phyloP scores from a whole-genome alignment of 768 basidiomycete genomes.

The Psilocybe cubensis region DNA sequence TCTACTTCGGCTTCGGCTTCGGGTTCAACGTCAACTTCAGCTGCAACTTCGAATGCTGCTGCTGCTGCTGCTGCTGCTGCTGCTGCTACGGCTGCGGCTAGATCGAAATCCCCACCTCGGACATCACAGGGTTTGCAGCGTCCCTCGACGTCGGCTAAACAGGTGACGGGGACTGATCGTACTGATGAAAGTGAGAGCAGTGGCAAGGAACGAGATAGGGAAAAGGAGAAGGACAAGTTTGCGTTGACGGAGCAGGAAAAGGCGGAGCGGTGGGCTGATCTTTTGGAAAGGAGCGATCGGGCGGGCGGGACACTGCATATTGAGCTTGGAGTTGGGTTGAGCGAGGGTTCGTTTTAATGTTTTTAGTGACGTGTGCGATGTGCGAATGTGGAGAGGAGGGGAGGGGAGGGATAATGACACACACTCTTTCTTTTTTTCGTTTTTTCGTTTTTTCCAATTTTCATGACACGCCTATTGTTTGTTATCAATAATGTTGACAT shows the following conservation, averaged over 20 bases:
- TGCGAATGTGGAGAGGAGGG: too few relatives aligned
- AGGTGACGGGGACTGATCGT: too few relatives aligned
- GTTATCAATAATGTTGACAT: too few relatives aligned
- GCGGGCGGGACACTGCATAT: constrained; percentile 80
- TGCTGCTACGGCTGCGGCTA: background rate
- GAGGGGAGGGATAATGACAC: too few relatives aligned
- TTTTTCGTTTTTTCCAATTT: too few relatives aligned
- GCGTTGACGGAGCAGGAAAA: constrained; percentile 71
- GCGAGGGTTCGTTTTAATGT: too few relatives aligned
- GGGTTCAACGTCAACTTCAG: constrained; percentile 9
- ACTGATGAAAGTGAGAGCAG: too few relatives aligned
- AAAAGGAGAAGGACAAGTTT: constrained; percentile 21
- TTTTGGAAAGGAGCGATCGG: constrained; percentile 64
- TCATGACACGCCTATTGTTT: too few relatives aligned
- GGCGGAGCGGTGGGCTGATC: constrained; percentile 68
- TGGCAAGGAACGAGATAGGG: too few relatives aligned
- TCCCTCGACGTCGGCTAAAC: background rate
- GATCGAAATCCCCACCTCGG: background rate
- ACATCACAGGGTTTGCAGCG: too few relatives aligned
- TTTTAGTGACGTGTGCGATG: too few relatives aligned
- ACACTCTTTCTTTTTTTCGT: too few relatives aligned
- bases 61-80: background rate
- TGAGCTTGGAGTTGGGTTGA: constrained; percentile 16
- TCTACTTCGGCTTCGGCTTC: background rate
- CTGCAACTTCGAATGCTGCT: background rate